Base-by-base conservation (phyloP, 352 stramenopile species). In the Phytophthora palmivora region DNA sequence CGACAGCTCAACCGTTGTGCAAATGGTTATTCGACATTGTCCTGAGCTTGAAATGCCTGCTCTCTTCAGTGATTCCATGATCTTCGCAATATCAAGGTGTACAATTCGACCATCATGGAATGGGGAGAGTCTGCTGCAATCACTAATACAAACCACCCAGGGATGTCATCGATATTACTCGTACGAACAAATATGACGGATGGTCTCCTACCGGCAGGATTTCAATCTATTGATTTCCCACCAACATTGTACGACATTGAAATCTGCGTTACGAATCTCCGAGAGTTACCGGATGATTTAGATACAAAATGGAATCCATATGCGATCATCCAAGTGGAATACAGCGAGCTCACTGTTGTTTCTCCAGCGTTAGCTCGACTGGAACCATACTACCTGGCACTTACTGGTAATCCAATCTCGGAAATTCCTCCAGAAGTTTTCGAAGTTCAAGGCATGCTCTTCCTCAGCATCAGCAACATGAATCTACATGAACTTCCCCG, bases 1-100 rank as follows among this genome's bases (percentile, higher is more conserved):
- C 15, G 70, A 80, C 24, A 12, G 19, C n/a, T 49, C 52, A 1
- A 65, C 66, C 2, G 49, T 72, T 10, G 53, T 71, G 12, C 60
- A 74, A 26, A 22, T 85, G 9, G 39, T 76, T 12, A 60, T 82
- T 56, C 61, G 64, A 7, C 72, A 84, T 53, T 84, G 72, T 32
- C 45, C 61, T 2, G 12, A 41, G 4, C 21, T 84, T 0, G 61
- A 70, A 36, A 58, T 84, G 4, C 62, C 71, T 1, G 6, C 59
- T 8, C 45, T 55, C n/a, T 44, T 84, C 22, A 38, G 44, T 6
- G 15, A 57, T 2, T 82, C 26, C 32, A 10, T 3, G 52, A 43
- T 11, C 57, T 84, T 6, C 61, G 55, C 9, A 71, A 54, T 1
- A 37, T 82, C 38, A 76, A 82, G 54, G 43, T 78, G 2, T 80